Evolutionary conservation across 768 basidiomycete genomes (phyloP).

Genomic region (Lactarius deliciosus): DNA sequence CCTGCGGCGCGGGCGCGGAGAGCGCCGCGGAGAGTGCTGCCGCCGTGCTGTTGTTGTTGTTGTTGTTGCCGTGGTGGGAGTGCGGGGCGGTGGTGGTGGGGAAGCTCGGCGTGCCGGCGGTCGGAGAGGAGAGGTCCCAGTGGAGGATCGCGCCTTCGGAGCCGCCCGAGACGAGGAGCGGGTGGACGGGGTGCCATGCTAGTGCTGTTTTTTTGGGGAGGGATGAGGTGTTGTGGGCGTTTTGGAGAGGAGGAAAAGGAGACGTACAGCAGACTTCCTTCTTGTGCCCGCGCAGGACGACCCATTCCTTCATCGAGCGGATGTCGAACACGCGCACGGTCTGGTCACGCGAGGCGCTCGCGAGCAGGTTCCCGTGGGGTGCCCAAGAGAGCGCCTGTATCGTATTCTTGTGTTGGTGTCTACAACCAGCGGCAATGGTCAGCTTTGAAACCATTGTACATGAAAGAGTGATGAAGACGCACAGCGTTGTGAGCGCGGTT

Average conservation of each 20-base stretch:
- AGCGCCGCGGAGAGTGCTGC: neutral
- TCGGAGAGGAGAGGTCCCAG: conserved; percentile 76
- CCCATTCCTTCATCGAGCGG: conserved; percentile 94
- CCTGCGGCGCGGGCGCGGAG: conserved; percentile 31
- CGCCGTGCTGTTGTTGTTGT: neutral
- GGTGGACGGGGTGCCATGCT: conserved; percentile 95
- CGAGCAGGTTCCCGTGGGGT: conserved; percentile 90
- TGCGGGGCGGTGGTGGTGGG: neutral
- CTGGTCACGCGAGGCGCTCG: conserved; percentile 93
- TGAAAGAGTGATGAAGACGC: conserved; percentile 33
- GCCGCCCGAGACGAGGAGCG: conserved; percentile 89
- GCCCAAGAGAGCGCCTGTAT: conserved; percentile 93
- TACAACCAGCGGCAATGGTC: conserved; percentile 34
- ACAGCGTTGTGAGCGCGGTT: conserved; percentile 89
- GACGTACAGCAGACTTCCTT: conserved; percentile 95
- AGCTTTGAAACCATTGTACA: too few relatives aligned
- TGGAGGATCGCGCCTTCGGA: conserved; percentile 92
- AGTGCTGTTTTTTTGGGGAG: conserved; percentile 53
- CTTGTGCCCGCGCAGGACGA: conserved; percentile 91
- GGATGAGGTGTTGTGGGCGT: neutral
- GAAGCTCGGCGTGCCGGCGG: conserved; percentile 47
- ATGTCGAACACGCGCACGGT: conserved; percentile 97
- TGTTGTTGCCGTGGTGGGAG: neutral
- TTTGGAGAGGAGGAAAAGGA: too few relatives aligned
- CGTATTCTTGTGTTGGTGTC: conserved; percentile 96